Conservation (phyloP, 257 asterid genomes). For the Rhazya stricta region DNA sequence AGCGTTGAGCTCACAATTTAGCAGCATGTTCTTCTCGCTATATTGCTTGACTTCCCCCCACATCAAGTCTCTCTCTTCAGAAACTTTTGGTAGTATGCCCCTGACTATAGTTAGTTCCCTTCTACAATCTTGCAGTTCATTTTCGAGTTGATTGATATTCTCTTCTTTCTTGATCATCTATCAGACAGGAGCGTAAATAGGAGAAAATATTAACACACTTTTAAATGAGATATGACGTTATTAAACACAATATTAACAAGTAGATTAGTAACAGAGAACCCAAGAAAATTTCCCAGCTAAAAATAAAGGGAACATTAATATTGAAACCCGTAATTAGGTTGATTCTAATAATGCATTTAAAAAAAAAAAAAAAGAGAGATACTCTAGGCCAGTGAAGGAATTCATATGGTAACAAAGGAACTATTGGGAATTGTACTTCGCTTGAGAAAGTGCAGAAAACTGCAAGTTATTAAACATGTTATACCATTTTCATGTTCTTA, state of each 20-base stretch:
- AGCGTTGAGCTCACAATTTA: conserved; percentile 53
- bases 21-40: conserved; percentile 71
- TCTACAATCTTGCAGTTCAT: conserved; percentile 71
- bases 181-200: conserved; percentile 5
- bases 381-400: not conserved
- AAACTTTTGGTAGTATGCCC: conserved; percentile 79
- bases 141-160: conserved; percentile 54
- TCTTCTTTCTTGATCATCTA: conserved; percentile 88
- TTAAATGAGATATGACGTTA: not conserved
- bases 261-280: not conserved
- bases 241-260: not conserved
- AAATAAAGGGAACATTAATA: not conserved
- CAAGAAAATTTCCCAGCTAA: not conserved
- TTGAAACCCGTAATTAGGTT: not conserved
- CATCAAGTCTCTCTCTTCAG: conserved; percentile 83
- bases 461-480: not conserved
- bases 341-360: not conserved
- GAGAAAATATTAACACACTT: not conserved
- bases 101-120: conserved; percentile 56
- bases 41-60: conserved; percentile 82
- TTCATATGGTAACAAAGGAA: not conserved
- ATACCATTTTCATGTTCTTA: not conserved
- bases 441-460: not conserved
- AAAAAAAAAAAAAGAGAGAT: not conserved
- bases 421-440: not conserved